Evolutionary conservation across 73 alveolate species (phyloP).

Genomic region (Tetrahymena thermophila): DNA sequence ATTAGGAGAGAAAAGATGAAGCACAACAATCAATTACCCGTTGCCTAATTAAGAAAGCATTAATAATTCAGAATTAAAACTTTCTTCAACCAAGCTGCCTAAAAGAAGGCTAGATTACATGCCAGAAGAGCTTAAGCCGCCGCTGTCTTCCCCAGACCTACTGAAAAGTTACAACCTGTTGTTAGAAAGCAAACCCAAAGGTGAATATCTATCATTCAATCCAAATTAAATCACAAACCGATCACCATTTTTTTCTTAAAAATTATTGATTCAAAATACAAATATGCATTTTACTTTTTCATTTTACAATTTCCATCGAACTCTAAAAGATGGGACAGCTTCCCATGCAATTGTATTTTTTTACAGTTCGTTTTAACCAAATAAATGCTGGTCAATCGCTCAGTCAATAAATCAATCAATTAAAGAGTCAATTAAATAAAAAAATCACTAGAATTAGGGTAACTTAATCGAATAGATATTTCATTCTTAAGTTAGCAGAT

Average conservation of each 20-base stretch:
- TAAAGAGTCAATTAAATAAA: neutral
- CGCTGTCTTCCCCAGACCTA: conserved; percentile 62
- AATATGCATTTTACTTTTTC: neutral
- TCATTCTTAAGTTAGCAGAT: neutral
- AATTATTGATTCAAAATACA: neutral
- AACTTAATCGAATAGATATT: neutral
- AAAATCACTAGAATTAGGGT: neutral
- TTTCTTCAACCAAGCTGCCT: conserved; percentile 92
- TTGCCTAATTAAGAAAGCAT: conserved; percentile 86
- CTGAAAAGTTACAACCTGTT: conserved; percentile 82
- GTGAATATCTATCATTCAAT: neutral
- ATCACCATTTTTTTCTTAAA: neutral
- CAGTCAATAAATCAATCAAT: neutral
- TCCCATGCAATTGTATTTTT: neutral
- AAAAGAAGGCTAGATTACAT: conserved; percentile 69
- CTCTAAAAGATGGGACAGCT: neutral
- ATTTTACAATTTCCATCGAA: neutral
- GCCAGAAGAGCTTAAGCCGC: conserved; percentile 65
- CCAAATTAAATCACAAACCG: neutral
- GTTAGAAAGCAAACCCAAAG: conserved; percentile 76
- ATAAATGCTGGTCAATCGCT: neutral
- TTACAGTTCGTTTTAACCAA: neutral
- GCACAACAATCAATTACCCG: conserved; percentile 80
- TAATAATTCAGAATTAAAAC: conserved; percentile 88
- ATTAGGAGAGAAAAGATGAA: conserved; percentile 14